A percentile compares a stretch with the other conserved stretches of the same genome.
phyloP scores from a whole-genome alignment of 169 alveolate species.

The Besnoitia besnoiti region DNA sequence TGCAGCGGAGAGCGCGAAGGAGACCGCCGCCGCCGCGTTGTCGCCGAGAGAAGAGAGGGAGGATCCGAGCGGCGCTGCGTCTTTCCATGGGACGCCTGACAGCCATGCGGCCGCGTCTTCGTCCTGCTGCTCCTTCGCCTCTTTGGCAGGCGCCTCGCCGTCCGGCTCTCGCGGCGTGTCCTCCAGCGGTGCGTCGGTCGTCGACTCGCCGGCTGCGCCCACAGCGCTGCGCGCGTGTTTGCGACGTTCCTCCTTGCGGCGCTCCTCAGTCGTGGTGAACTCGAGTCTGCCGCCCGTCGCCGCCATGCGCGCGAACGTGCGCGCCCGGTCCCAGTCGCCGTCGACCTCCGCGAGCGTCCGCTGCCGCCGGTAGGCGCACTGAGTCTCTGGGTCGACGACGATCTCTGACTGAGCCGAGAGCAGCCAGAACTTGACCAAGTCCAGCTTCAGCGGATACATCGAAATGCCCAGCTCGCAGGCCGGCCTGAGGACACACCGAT shows the following conservation, averaged over 20 bases:
- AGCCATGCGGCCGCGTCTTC: too few relatives aligned
- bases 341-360: constrained; percentile 68
- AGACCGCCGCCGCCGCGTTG: too few relatives aligned
- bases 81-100: too few relatives aligned
- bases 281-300: not conserved
- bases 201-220: too few relatives aligned
- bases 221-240: too few relatives aligned
- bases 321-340: constrained; percentile 57
- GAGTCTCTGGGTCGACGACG: not conserved
- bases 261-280: not conserved
- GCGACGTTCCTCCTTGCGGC: not conserved
- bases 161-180: too few relatives aligned
- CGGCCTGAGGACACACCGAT: constrained; percentile 43
- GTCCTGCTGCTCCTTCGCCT: too few relatives aligned
- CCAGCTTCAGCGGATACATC: constrained; percentile 77
- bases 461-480: constrained; percentile 75
- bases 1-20: too few relatives aligned
- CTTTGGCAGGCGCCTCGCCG: too few relatives aligned
- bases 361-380: constrained; percentile 41
- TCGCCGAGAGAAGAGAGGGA: too few relatives aligned
- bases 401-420: constrained; percentile 64
- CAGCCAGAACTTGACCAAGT: constrained; percentile 75
- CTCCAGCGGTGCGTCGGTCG: too few relatives aligned
- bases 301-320: constrained; percentile 26
- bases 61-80: too few relatives aligned